Percentiles rank a stretch among this genome's conserved stretches.
phyloP scores from a whole-genome alignment of 768 basidiomycete species.

The Candolleomyces efflorescens region DNA sequence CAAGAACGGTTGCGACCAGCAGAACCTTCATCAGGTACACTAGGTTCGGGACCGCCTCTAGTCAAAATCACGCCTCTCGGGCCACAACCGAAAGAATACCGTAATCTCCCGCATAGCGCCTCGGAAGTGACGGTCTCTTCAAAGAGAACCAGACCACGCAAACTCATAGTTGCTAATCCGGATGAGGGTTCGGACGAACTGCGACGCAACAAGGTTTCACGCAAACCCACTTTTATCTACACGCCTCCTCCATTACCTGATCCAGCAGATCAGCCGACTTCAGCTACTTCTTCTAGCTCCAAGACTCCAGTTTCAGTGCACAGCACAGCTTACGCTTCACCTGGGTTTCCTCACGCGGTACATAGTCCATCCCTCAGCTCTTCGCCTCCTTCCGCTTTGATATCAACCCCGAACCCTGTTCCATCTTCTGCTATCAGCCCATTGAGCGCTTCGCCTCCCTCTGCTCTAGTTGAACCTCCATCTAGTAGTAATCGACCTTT shows the following conservation, averaged over 20 bases:
- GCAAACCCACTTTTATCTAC: slow-evolving; percentile 3
- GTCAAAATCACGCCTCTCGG: slow-evolving; percentile 3
- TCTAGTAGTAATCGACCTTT: no score
- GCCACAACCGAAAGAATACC: not conserved
- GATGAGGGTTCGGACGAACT: not conserved
- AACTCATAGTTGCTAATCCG: slow-evolving; percentile 3
- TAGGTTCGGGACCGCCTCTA: not conserved
- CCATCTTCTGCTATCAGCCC: not conserved
- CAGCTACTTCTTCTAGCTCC: not conserved
- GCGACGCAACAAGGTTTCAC: not conserved
- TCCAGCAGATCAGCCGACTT: not conserved
- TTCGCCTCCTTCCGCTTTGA: not conserved
- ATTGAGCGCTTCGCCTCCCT: no score
- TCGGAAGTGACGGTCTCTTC: not conserved
- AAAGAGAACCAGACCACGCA: not conserved
- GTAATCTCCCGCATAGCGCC: not conserved
- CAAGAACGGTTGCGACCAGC: not conserved
- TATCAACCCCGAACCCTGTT: not conserved
- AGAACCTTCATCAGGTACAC: not conserved
- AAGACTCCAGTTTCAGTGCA: not conserved
- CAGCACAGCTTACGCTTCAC: not conserved
- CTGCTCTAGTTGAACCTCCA: no score
- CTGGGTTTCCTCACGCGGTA: not conserved
- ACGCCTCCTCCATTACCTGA: slow-evolving; percentile 8
- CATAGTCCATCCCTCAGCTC: not conserved